Base-by-base conservation (phyloP, 2,329 filamentous ascomycete genomes). In the Neonectria sp. region DNA sequence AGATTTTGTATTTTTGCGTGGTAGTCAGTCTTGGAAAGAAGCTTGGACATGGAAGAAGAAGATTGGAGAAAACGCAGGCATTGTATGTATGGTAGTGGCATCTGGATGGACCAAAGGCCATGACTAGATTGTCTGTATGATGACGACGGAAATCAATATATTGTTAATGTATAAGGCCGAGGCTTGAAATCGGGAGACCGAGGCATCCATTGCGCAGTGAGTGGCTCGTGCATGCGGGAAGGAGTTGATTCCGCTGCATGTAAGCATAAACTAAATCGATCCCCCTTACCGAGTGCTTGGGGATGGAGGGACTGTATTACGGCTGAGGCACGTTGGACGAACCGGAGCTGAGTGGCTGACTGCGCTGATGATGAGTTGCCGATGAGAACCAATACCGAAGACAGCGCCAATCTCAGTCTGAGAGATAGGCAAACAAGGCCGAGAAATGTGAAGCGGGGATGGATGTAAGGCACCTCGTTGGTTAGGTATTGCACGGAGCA, bases 191-290 rank as follows among this genome's bases (percentile, higher is more conserved):
- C 8, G 37, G 25, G 52, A 45, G 48, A 35, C 60, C 45, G 45
- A 57, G 43, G 43, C 37, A 51, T 52, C 6, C 43, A 43, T 33
- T n/a, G 3, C 13, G n/a, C 12, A 17, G 6, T 40, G 37, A 48
- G 48, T 60, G 63, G 59, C 60, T 72, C 43, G 67, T 69, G 69
- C 66, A 48, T 45, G 31, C 51, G 57, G 46, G 24, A 52, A 61
- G 37, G 48, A 60, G 55, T 61, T 33, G 48, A 46, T n/a, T 60
- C 48, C 57, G 57, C 57, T 60, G 46, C 57, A 53, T 43, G 58
- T 33, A 12, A 45, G 13, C 8, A 37, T 37, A 9, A 29, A 56
- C 35, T 4, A 25, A 45, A 11, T 7, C 12, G 13, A n/a, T 40
- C 15, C n/a, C 9, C n/a, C 15, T 43, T 43, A 6, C 17, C 37